Evolutionary conservation across 306 rosid genomes (phyloP), one percentile per base, ranked within the genome.

Genomic region (Sesbania bispinosa): DNA sequence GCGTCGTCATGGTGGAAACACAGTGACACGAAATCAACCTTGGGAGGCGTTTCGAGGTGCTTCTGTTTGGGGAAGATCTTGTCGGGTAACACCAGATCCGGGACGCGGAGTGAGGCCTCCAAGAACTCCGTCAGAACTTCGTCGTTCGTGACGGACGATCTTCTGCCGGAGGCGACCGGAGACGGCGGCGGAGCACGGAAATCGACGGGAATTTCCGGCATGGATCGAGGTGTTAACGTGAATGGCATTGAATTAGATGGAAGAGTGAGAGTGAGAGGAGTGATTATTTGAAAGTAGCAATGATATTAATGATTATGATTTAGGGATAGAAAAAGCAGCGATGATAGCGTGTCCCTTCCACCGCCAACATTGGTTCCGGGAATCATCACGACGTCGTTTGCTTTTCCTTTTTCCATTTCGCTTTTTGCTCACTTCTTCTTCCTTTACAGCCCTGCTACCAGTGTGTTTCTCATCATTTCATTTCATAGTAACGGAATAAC

Each of bases 111-210:
- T 5, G 98, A 90, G 3, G 86, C 73, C 15, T 93, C 87, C 2
- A 93, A 73, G 38, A 81, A 90, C 9, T 88, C 89, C 0, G 92
- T 80, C 33, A 93, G 85, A 48, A 88, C 80, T 0, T 87, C 88
- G 9, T 88, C 92, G 76, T 93, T 90, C 0, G 88, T 41, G 53
- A 90, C 51, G 4, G 89, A 54, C 2, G 98, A 90, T 53, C 85
- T 77, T 5, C 94, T 80, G 30, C 94, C 92, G 18, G 90, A 60
- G n/a, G 85, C 92, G 0, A 88, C 71, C 2, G 98, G 98, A 29
- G 98, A 93, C 1, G 98, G 98, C 3, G 98, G 98, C 8, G 98
- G 98, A 4, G 98, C 98, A 4, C 98, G 89, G 77, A 93, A 93
- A 58, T 93, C 87, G 60, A 86, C 55, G 21, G 80, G 33, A 23